Base-by-base conservation (phyloP, 768 basidiomycete genomes). In the Rhodotorula taiwanensis region DNA sequence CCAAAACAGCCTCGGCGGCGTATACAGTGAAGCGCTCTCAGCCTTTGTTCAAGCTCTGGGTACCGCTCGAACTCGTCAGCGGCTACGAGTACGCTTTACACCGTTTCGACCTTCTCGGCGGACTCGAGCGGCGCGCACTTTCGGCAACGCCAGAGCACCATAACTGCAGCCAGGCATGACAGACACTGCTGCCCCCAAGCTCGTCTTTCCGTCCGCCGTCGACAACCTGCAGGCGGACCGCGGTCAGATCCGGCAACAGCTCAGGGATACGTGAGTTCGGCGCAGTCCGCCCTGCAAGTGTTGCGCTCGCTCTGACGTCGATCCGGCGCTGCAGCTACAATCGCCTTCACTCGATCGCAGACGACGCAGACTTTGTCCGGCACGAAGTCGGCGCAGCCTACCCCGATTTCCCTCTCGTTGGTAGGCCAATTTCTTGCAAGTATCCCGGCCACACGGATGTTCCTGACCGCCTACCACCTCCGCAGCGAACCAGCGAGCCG, bases 401-500 rank as follows among this genome's bases (percentile, higher is more conserved):
- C 73, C 74, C 75, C 1, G 72, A 79, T 28, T 73, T 85, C 21
- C 83, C 85, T 0, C 61, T 87, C 14, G 71, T 87, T 18, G 83
- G 86, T 56, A 11, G n/a, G n/a, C n/a, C n/a, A 31, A 59, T 51
- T 18, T n/a, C 42, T 43, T 10, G n/a, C 9, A 21, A 14, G n/a
- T 28, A 18, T 56, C 15, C 7, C 28, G n/a, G 23, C 52, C 30
- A 48, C n/a, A n/a, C n/a, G n/a, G n/a, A n/a, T n/a, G n/a, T n/a
- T n/a, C n/a, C n/a, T n/a, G n/a, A n/a, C n/a, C n/a, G 5, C 21
- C 9, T 8, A 1, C 47, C 16, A n/a, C 43, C 7, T 30, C 14
- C 42, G 39, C 57, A 88, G 90, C 94, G 5, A 98, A 98, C 74
- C 81, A 92, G 72, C 83, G 94, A 28, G 95, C 92, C 71, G 94